phyloP scores from a whole-genome alignment of 1,284 basidiomycete genomes.

The Porogramme epimiltina region DNA sequence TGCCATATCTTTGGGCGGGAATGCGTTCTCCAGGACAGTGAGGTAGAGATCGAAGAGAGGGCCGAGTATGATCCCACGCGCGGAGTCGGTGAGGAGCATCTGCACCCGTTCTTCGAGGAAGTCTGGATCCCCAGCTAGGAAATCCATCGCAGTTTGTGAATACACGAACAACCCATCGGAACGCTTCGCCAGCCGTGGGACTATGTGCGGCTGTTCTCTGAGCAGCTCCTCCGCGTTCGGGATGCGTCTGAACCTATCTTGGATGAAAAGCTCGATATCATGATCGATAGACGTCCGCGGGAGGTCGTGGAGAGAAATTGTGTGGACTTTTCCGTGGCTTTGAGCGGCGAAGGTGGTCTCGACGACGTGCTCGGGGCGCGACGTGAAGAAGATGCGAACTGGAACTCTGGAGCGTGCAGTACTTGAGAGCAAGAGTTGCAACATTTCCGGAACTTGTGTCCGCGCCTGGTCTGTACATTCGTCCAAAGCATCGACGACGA shows the following conservation, averaged over 20 bases:
- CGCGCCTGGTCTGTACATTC: conserved; percentile 7
- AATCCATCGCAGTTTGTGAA: conserved; percentile 8
- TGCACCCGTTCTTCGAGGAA: conserved; percentile 3
- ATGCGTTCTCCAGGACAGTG: conserved; percentile 10
- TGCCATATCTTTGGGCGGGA: not conserved
- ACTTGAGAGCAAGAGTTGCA: not conserved
- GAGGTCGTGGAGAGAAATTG: conserved; percentile 13
- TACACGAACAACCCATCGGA: conserved; percentile 15
- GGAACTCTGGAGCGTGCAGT: not conserved
- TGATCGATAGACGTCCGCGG: conserved; percentile 1
- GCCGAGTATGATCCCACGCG: not conserved
- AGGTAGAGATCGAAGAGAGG: conserved; percentile 14
- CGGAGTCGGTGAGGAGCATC: conserved; percentile 1
- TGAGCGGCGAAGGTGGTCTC: conserved; percentile 2
- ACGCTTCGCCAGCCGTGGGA: not conserved
- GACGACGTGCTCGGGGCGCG: conserved; percentile 15
- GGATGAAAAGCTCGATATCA: conserved; percentile 13
- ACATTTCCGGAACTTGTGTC: conserved; percentile 1
- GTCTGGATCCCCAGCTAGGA: conserved; percentile 4
- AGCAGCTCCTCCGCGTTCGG: not conserved
- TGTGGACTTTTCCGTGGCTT: not conserved
- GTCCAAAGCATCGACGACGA: conserved; percentile 18
- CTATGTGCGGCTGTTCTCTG: not conserved
- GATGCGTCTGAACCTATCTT: not conserved
- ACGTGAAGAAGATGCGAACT: conserved; percentile 21